Conservation (phyloP, 768 basidiomycete genomes). For the Dictyophora rubrovolvata region DNA sequence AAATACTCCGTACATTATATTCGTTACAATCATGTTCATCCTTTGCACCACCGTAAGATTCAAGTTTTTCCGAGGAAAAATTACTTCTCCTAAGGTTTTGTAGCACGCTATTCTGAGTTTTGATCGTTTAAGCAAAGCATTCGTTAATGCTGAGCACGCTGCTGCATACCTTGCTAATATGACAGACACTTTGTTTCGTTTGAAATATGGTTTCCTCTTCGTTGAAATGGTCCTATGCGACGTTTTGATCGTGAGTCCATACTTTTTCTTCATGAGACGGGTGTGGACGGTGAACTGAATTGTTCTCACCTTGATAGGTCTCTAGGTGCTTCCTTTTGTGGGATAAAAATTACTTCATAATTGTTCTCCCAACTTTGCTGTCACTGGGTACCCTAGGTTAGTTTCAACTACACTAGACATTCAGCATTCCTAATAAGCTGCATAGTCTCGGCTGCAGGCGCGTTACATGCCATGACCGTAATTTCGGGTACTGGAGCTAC, state of each 20-base stretch:
- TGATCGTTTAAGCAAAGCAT: not conserved
- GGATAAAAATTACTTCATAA: constrained; percentile 5
- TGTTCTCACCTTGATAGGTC: not conserved
- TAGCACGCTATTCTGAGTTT: constrained; percentile 3
- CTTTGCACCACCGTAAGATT: constrained; percentile 1
- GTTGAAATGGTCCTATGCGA: constrained; percentile 2
- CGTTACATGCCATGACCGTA: not conserved
- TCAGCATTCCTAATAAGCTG: no score
- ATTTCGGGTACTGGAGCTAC: not conserved
- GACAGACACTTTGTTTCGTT: not conserved
- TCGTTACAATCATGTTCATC: not conserved
- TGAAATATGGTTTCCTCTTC: constrained; percentile 5
- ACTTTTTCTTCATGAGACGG: no score
- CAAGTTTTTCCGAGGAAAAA: not conserved
- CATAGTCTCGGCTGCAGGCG: not conserved
- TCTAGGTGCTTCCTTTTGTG: constrained; percentile 4
- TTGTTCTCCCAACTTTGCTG: not conserved
- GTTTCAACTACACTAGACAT: not conserved
- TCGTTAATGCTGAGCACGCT: not conserved
- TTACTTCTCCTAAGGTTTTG: not conserved
- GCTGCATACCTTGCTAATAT: constrained; percentile 1
- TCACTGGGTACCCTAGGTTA: constrained; percentile 1
- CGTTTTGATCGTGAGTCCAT: not conserved
- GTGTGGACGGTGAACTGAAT: not conserved
- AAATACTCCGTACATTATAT: not conserved